Conservation (phyloP, 768 basidiomycete species). For the Leccinum uliginosum region DNA sequence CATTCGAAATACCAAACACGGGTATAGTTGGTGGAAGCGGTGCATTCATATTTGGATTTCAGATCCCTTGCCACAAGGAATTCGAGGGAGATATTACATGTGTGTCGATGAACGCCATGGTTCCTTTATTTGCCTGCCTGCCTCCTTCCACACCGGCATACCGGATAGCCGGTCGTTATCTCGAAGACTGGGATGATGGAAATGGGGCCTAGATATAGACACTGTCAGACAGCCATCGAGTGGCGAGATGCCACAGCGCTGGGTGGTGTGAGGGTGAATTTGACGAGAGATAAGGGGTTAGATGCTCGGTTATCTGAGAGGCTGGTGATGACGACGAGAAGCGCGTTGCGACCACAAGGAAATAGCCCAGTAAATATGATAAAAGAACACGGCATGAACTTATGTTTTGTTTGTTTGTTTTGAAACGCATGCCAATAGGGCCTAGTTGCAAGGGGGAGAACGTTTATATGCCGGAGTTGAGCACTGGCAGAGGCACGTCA, state of each 20-base stretch:
- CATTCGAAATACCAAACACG: neutral
- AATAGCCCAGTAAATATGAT: neutral
- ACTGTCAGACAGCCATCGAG: neutral
- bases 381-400: neutral
- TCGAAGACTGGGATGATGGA: neutral
- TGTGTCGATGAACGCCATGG: neutral
- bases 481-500: neutral
- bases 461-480: neutral
- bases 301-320: neutral
- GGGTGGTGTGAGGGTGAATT: neutral
- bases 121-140: neutral
- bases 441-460: neutral
- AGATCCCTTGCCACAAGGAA: neutral
- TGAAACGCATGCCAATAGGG: neutral
- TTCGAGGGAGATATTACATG: neutral
- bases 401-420: neutral
- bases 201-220: neutral
- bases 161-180: neutral
- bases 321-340: neutral
- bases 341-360: neutral
- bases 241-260: neutral
- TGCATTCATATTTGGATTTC: neutral
- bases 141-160: neutral
- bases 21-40: neutral
- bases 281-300: neutral